Evolutionary conservation across 176 grass and related monocot genomes (phyloP).

Genomic region (Cocos nucifera): DNA sequence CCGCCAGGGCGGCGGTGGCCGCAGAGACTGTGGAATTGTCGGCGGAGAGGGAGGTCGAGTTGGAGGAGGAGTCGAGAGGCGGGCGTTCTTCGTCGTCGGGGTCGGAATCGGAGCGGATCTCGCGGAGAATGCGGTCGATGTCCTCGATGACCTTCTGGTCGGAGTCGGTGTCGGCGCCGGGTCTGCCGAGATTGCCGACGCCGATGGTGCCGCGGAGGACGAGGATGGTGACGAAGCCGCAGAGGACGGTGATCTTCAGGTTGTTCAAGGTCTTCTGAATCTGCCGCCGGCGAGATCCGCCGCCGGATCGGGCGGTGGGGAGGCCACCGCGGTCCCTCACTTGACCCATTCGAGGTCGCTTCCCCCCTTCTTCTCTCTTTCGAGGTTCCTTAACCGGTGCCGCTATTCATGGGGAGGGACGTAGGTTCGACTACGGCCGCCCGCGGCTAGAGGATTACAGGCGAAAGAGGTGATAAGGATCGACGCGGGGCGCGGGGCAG

Average conservation of each 20-base stretch:
- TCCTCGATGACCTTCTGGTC: conserved; percentile 50
- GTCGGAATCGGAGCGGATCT: conserved; percentile 66
- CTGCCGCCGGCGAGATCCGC: conserved; percentile 20
- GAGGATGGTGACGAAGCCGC: conserved; percentile 60
- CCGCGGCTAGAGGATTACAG: too few species aligned
- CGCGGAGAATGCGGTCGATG: conserved; percentile 54
- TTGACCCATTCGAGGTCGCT: too few species aligned
- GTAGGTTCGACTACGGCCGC: too few species aligned
- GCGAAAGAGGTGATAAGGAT: too few species aligned
- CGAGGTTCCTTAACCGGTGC: too few species aligned
- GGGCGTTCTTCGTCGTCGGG: conserved; percentile 22
- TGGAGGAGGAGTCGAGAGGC: conserved; percentile 3
- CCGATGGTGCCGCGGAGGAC: conserved; percentile 60
- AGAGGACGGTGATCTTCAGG: conserved; percentile 61
- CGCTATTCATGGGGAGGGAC: too few species aligned
- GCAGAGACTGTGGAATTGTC: neutral
- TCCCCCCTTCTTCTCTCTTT: neutral
- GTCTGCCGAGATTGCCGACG: conserved; percentile 26
- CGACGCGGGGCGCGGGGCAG: too few species aligned
- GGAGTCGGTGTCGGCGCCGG: neutral
- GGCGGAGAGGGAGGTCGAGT: conserved; percentile 27
- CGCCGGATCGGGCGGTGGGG: conserved; percentile 14
- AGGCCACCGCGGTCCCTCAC: conserved; percentile 4
- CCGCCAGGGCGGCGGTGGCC: conserved; percentile 9
- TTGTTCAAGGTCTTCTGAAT: conserved; percentile 43